Evolutionary conservation across 352 stramenopile species (phyloP).

Genomic region (Paralagenidium karlingii): DNA sequence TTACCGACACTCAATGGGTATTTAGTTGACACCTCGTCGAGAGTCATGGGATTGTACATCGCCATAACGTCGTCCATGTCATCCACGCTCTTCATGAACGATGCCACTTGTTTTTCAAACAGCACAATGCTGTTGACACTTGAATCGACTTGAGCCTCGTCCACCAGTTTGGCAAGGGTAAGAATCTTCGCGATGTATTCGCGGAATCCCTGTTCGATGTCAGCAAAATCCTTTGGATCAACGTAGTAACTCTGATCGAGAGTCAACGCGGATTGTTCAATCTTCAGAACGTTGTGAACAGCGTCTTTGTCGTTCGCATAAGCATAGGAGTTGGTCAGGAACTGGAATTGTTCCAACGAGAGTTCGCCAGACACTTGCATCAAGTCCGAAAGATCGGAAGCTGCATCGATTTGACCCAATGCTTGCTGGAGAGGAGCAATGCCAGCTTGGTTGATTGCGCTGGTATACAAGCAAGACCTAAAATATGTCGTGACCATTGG

Average conservation of each 20-base stretch:
- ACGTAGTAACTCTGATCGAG: conserved; percentile 90
- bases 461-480: conserved; percentile 52
- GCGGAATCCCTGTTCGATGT: conserved; percentile 56
- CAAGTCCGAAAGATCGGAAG: conserved; percentile 17
- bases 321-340: conserved; percentile 69
- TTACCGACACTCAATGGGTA: conserved; percentile 45
- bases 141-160: conserved; percentile 8
- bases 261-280: conserved; percentile 74
- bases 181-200: conserved; percentile 72
- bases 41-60: conserved; percentile 84
- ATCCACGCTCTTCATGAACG: conserved; percentile 80
- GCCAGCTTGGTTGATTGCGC: conserved; percentile 24
- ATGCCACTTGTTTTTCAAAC: conserved; percentile 80
- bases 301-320: conserved; percentile 75
- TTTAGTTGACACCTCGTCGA: conserved; percentile 24
- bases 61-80: conserved; percentile 74
- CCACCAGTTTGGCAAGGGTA: conserved; percentile 30
- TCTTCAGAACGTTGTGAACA: conserved; percentile 69
- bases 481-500: conserved; percentile 39
- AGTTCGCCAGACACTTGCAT: conserved; percentile 41
- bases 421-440: conserved; percentile 19
- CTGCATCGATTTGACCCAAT: conserved; percentile 21
- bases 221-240: conserved; percentile 68
- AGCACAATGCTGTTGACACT: conserved; percentile 51
- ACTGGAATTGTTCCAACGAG: conserved; percentile 37